These are phyloP conservation scores for Rhizophagus clarus DNA, from an alignment of 192 early-diverging fungal species.

Conservation along the genomic window DNA sequence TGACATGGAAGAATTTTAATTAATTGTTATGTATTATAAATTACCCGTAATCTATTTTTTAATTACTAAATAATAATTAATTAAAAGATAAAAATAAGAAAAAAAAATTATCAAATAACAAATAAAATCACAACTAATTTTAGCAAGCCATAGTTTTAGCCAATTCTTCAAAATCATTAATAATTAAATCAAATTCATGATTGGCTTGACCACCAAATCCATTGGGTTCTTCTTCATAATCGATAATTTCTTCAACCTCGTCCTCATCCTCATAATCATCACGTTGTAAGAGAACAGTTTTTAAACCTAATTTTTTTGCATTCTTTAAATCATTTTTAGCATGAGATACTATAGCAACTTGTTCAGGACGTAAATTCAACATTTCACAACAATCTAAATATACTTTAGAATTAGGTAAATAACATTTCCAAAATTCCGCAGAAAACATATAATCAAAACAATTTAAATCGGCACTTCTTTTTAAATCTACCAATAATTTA, in stretches of 20 bases:
- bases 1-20: too few relatives aligned
- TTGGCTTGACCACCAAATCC: neutral
- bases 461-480: neutral
- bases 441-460: constrained; percentile 6
- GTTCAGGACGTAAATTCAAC: neutral
- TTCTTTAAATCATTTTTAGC: neutral
- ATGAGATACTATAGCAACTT: neutral
- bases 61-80: too few relatives aligned
- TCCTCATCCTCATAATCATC: neutral
- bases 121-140: too few relatives aligned
- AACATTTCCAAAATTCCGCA: neutral
- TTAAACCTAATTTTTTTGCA: neutral
- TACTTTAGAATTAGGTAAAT: neutral
- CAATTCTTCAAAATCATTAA: neutral
- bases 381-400: neutral
- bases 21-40: too few relatives aligned
- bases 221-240: neutral
- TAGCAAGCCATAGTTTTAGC: neutral
- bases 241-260: neutral
- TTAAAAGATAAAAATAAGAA: too few relatives aligned
- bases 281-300: neutral
- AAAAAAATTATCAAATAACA: too few relatives aligned
- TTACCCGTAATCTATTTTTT: too few relatives aligned
- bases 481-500: neutral
- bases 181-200: neutral